Evolutionary conservation across 805 yeast species (phyloP).

Genomic region (Wickerhamiella hasegawae): DNA sequence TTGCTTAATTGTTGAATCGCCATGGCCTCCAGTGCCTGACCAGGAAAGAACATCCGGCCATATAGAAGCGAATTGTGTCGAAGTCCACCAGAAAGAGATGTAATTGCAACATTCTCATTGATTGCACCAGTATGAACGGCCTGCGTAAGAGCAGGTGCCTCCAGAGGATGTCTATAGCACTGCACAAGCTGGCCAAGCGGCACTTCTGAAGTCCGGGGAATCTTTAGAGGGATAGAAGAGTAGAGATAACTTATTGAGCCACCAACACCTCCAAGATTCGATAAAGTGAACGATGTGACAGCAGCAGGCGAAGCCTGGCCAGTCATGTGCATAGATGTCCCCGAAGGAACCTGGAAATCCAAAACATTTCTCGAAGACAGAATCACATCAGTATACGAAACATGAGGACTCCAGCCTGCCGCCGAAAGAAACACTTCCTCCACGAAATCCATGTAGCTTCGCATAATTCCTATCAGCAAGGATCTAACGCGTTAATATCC

Average conservation of each 20-base stretch:
- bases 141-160: slow-evolving; percentile 1
- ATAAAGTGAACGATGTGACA: slow-evolving; percentile 56
- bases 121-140: slow-evolving; percentile 1
- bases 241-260: slow-evolving; percentile 78
- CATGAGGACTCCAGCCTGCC: slow-evolving; percentile 68
- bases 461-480: too few species aligned
- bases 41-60: slow-evolving; percentile 82
- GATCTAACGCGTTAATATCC: too few species aligned
- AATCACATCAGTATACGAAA: slow-evolving; percentile 53
- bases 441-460: slow-evolving; percentile 87
- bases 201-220: slow-evolving; percentile 23
- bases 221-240: slow-evolving; percentile 40
- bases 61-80: slow-evolving; percentile 39
- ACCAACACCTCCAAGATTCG: slow-evolving; percentile 45
- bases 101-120: neutral
- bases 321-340: slow-evolving; percentile 47
- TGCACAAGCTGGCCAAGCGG: slow-evolving; percentile 13
- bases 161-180: slow-evolving; percentile 9
- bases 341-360: slow-evolving; percentile 58
- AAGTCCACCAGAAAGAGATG: neutral
- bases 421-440: slow-evolving; percentile 52
- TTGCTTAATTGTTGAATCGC: slow-evolving; percentile 21
- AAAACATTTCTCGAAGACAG: slow-evolving; percentile 30
- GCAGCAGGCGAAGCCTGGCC: slow-evolving; percentile 53
- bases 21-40: slow-evolving; percentile 79